A percentile compares a stretch with the other conserved stretches of the same genome.
phyloP scores from a whole-genome alignment of 1,139 yeast species.

The Nakaseomyces kungkrabaensis region DNA sequence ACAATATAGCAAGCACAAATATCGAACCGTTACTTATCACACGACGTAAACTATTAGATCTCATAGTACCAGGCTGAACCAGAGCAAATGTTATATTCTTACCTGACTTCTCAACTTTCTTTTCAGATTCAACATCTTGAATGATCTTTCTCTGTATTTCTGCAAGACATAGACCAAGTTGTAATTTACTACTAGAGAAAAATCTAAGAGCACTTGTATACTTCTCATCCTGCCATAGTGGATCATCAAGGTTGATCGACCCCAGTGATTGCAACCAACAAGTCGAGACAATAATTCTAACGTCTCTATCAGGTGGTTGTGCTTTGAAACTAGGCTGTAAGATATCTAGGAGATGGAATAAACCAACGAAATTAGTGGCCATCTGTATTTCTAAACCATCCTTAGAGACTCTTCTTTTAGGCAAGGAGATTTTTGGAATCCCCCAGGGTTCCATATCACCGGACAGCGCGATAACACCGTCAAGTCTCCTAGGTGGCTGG shows the following conservation, averaged over 20 bases:
- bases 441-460: constrained; percentile 65
- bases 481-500: constrained; percentile 80
- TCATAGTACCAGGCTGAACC: constrained; percentile 87
- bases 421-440: constrained; percentile 15
- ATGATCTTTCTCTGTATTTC: constrained; percentile 62
- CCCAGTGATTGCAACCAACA: constrained; percentile 75
- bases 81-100: constrained; percentile 62
- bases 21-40: constrained; percentile 69
- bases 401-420: constrained; percentile 44
- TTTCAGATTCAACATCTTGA: constrained; percentile 17
- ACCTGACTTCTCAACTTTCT: constrained; percentile 49
- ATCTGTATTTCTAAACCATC: constrained; percentile 85
- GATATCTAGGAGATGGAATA: constrained; percentile 68
- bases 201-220: constrained; percentile 66
- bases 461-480: constrained; percentile 82
- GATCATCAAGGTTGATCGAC: constrained; percentile 52
- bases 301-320: constrained; percentile 93
- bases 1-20: constrained; percentile 52
- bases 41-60: constrained; percentile 78
- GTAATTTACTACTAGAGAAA: constrained; percentile 73
- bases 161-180: constrained; percentile 60
- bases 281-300: constrained; percentile 62
- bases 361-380: constrained; percentile 73
- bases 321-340: constrained; percentile 71
- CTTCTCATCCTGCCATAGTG: constrained; percentile 51